Evolutionary conservation across 2,329 filamentous ascomycete genomes (phyloP).

Genomic region (Cercospora nicotianae): DNA sequence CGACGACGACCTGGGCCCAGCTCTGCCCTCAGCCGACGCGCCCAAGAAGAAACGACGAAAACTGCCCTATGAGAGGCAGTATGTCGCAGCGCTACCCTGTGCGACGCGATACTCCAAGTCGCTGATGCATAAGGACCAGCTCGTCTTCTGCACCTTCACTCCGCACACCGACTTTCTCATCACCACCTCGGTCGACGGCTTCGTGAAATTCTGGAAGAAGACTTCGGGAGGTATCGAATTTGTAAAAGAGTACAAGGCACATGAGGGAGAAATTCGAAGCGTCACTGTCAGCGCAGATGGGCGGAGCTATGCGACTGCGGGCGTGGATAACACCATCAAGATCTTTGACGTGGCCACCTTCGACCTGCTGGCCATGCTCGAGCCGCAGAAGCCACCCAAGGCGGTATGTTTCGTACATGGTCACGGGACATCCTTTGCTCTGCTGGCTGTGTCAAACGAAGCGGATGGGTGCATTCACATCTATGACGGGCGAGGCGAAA

Average conservation of each 20-base stretch:
- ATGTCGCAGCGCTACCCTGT: conserved; percentile 82
- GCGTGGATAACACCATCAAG: conserved; percentile 74
- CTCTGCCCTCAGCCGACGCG: conserved; percentile 74
- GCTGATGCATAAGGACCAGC: conserved; percentile 96
- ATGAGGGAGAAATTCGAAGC: conserved; percentile 78
- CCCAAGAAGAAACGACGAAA: conserved; percentile 84
- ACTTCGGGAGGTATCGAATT: conserved; percentile 83
- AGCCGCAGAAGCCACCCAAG: conserved; percentile 71
- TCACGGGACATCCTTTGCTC: conserved; percentile 80
- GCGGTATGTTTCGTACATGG: conserved; percentile 90
- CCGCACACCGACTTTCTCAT: conserved; percentile 93
- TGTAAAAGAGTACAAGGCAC: conserved; percentile 95
- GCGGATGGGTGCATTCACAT: conserved; percentile 71
- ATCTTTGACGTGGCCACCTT: conserved; percentile 67
- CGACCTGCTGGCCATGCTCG: conserved; percentile 79
- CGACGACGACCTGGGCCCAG: conserved; percentile 77
- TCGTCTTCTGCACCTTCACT: conserved; percentile 84
- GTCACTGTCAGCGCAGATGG: conserved; percentile 88
- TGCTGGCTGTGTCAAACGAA: conserved; percentile 80
- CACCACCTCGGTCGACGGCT: conserved; percentile 89
- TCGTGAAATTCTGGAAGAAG: conserved; percentile 99
- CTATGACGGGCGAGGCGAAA: conserved; percentile 88
- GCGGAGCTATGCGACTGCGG: conserved; percentile 87
- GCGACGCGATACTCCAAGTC: conserved; percentile 87
- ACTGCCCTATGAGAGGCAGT: conserved; percentile 92